Evolutionary conservation across 2,329 filamentous ascomycete genomes (phyloP).

Genomic region (Phyllosticta paracitricarpa): DNA sequence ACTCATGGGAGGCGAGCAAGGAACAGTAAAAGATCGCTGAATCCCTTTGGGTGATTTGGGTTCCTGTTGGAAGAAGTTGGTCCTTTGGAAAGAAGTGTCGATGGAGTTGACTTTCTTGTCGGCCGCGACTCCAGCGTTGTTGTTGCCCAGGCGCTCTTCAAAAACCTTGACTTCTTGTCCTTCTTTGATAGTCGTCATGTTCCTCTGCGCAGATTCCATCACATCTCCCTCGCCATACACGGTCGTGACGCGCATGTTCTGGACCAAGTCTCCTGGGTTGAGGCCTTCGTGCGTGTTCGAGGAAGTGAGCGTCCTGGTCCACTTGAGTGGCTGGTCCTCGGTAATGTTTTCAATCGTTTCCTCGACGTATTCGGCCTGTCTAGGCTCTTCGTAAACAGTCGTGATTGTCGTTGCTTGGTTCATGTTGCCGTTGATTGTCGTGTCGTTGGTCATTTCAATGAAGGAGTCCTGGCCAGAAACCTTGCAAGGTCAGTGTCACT

Average conservation of each 20-base stretch:
- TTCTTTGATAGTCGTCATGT: slow-evolving; percentile 5
- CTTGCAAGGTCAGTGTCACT: background rate
- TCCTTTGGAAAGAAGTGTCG: background rate
- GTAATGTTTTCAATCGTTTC: background rate
- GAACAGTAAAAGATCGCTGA: background rate
- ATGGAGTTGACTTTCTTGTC: background rate
- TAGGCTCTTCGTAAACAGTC: background rate
- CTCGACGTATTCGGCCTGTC: background rate
- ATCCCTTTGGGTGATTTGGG: background rate
- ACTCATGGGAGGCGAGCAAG: background rate
- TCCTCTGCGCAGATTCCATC: background rate
- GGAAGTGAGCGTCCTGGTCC: background rate
- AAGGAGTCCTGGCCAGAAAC: background rate
- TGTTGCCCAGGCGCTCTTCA: slow-evolving; percentile 13
- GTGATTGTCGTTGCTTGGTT: background rate
- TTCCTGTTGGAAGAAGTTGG: background rate
- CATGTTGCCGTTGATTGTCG: background rate
- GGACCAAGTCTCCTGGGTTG: background rate
- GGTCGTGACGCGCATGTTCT: background rate
- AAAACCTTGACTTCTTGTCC: slow-evolving; percentile 12
- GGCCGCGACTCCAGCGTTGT: background rate
- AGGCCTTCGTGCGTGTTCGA: background rate
- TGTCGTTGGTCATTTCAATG: background rate
- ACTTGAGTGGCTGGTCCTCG: background rate
- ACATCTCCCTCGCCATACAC: background rate